Evolutionary conservation across 2,329 filamentous ascomycete species (phyloP).

Genomic region (Aschersonia sp.): DNA sequence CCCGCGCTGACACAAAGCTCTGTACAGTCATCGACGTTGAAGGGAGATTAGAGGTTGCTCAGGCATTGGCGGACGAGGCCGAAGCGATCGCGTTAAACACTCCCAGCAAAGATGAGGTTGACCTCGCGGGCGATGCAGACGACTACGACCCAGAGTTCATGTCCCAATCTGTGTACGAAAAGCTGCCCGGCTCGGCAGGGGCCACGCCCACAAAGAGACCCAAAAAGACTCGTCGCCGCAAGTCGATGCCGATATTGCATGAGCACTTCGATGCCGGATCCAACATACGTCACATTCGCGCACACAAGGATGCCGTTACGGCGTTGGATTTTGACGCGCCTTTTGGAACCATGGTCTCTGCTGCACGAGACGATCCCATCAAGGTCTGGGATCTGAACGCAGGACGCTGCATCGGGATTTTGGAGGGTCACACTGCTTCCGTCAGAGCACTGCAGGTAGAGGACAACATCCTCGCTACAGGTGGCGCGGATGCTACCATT

Average conservation of each 20-base stretch:
- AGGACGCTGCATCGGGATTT: slow-evolving; percentile 75
- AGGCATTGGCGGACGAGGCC: slow-evolving; percentile 42
- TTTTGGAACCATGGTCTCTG: slow-evolving; percentile 87
- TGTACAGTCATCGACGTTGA: slow-evolving; percentile 46
- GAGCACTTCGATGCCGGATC: slow-evolving; percentile 89
- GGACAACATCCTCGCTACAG: slow-evolving; percentile 88
- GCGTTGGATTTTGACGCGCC: slow-evolving; percentile 94
- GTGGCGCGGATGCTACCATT: slow-evolving; percentile 88
- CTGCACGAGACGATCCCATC: slow-evolving; percentile 84
- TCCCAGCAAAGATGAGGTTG: slow-evolving; percentile 36
- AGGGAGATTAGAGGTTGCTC: slow-evolving; percentile 44
- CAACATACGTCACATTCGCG: slow-evolving; percentile 73
- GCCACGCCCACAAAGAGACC: slow-evolving; percentile 32
- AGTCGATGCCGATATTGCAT: slow-evolving; percentile 88
- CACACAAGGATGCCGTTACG: slow-evolving; percentile 78
- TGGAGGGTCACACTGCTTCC: slow-evolving; percentile 91
- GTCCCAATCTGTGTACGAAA: slow-evolving; percentile 96
- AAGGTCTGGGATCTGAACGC: slow-evolving; percentile 94
- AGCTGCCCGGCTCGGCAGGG: slow-evolving; percentile 48
- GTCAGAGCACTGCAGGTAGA: slow-evolving; percentile 87
- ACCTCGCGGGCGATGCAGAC: slow-evolving; percentile 34
- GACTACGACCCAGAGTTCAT: slow-evolving; percentile 54
- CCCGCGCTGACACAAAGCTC: not conserved
- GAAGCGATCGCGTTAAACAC: slow-evolving; percentile 38
- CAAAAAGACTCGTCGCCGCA: slow-evolving; percentile 47